phyloP scores from a whole-genome alignment of 148 eudicot species.

The Cornus controversa region DNA sequence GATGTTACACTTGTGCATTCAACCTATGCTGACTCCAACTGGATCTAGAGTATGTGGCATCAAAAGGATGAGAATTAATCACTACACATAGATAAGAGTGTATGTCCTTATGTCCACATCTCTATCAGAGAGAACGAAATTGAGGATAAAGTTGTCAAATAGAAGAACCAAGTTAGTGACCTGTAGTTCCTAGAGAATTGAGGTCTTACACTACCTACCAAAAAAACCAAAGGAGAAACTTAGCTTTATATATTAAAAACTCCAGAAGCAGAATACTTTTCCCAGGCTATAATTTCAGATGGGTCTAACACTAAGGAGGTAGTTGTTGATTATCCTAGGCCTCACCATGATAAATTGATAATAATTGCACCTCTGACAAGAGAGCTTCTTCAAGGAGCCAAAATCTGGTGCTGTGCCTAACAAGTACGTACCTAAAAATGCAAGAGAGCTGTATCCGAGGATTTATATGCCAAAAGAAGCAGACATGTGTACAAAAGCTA shows the following conservation, averaged over 20 bases:
- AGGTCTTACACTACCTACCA: not conserved
- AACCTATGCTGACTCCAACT: constrained; percentile 10
- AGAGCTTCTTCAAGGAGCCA: not conserved
- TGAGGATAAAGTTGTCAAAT: not conserved
- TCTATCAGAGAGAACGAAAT: not conserved
- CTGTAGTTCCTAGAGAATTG: not conserved
- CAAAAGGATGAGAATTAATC: no score
- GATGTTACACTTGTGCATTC: not conserved
- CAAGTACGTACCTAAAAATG: constrained; percentile 1
- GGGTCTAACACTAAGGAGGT: not conserved
- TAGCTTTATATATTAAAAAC: not conserved
- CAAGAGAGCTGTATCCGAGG: constrained; percentile 17
- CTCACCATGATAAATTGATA: constrained; percentile 14
- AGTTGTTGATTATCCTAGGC: constrained; percentile 13
- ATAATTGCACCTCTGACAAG: not conserved
- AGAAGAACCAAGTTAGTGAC: not conserved
- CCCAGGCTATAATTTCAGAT: constrained; percentile 16
- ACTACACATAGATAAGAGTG: not conserved
- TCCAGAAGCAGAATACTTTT: not conserved
- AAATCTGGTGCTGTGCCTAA: not conserved
- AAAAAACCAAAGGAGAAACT: not conserved
- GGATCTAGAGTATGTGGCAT: not conserved
- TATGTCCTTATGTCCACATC: not conserved
- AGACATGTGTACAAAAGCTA: constrained; percentile 6
- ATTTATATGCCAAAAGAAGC: constrained; percentile 2